phyloP scores from a whole-genome alignment of 257 asterid species.

The Solanum corneliomulleri region DNA sequence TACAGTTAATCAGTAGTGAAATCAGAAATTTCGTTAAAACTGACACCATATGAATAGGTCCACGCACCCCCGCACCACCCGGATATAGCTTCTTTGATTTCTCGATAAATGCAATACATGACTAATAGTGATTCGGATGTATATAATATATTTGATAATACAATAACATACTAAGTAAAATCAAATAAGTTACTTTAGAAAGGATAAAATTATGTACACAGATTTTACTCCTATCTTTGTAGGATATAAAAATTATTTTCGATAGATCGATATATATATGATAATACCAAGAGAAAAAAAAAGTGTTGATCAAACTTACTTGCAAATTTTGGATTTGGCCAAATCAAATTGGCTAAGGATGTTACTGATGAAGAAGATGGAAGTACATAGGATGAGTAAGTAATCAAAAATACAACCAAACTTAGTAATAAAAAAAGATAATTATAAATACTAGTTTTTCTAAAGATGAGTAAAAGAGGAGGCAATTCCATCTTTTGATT shows the following conservation, averaged over 20 bases:
- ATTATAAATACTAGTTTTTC: slow-evolving; percentile 36
- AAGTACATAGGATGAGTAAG: neutral
- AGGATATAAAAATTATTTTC: too few species aligned
- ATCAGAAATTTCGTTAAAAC: too few species aligned
- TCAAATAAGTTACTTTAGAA: neutral
- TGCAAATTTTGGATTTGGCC: neutral
- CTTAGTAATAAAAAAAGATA: slow-evolving; percentile 24
- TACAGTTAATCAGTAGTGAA: too few species aligned
- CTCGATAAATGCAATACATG: too few species aligned
- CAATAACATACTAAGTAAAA: neutral
- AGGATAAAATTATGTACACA: neutral
- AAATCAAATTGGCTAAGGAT: slow-evolving; percentile 18
- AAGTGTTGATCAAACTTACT: neutral
- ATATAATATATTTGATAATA: too few species aligned
- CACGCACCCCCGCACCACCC: rapidly evolving
- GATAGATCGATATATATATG: neutral
- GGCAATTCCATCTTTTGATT: neutral
- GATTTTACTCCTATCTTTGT: neutral
- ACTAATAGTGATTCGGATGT: neutral
- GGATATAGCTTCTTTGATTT: too few species aligned
- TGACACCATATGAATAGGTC: neutral
- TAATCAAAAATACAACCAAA: slow-evolving; percentile 40
- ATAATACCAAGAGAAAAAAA: neutral
- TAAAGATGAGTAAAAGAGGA: slow-evolving; percentile 18
- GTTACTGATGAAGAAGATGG: slow-evolving; percentile 40